These are phyloP conservation scores for Domatiomyces globalis DNA, from an alignment of 2,329 filamentous ascomycete species.

Conservation along the genomic window DNA sequence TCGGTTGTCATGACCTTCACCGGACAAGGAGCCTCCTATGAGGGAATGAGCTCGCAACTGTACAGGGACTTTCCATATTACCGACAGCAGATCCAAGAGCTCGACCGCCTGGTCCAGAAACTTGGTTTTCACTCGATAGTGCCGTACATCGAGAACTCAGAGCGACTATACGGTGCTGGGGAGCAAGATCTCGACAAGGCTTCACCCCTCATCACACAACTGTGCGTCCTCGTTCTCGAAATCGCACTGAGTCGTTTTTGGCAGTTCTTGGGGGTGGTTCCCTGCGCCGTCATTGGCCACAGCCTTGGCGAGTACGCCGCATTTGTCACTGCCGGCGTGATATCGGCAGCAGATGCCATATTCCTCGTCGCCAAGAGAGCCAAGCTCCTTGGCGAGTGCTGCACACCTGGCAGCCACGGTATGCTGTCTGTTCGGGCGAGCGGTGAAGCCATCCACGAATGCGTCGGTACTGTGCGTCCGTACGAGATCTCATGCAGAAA, in stretches of 20 bases:
- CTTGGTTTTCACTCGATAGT: conserved; percentile 22
- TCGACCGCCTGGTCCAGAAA: conserved; percentile 21
- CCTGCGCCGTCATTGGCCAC: conserved; percentile 19
- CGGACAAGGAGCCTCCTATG: conserved; percentile 24
- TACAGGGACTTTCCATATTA: conserved; percentile 21
- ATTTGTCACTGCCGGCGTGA: conserved; percentile 17
- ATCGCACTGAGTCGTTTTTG: conserved; percentile 8
- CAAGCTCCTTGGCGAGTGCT: conserved; percentile 48
- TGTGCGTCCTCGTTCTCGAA: conserved; percentile 1
- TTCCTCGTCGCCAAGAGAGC: conserved; percentile 38
- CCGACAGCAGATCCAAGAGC: conserved; percentile 21
- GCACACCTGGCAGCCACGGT: conserved; percentile 50
- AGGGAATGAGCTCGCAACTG: conserved; percentile 20
- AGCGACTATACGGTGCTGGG: no score
- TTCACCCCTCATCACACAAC: no score
- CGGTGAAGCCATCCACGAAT: conserved; percentile 19
- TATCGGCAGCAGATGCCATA: conserved; percentile 18
- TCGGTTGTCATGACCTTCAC: conserved; percentile 25
- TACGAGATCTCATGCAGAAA: conserved; percentile 59
- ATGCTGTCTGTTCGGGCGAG: conserved; percentile 46
- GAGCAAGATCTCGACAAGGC: no score
- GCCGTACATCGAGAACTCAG: conserved; percentile 19
- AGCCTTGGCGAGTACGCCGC: conserved; percentile 24
- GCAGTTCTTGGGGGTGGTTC: conserved; percentile 13
- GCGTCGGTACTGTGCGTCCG: no score